These are phyloP conservation scores for Ceratocystis papillata DNA, from an alignment of 2,329 filamentous ascomycete genomes.

Conservation along the genomic window DNA sequence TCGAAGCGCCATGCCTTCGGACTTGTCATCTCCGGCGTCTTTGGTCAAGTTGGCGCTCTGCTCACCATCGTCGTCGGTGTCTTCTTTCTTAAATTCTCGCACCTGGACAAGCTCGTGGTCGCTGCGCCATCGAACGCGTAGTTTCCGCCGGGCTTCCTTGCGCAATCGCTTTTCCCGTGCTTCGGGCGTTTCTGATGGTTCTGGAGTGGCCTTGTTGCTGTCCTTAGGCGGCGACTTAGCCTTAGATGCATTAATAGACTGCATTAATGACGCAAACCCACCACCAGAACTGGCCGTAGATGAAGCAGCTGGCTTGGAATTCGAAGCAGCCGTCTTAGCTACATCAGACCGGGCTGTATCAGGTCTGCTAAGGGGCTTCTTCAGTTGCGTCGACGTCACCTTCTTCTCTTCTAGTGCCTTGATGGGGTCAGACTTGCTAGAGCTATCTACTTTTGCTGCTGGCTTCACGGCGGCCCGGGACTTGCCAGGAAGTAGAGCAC, in stretches of 20 bases:
- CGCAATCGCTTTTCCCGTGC: slow-evolving; percentile 56
- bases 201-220: slow-evolving; percentile 34
- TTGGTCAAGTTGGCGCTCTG: slow-evolving; percentile 57
- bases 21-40: slow-evolving; percentile 61
- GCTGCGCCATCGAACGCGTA: slow-evolving; percentile 61
- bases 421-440: slow-evolving; percentile 25
- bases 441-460: slow-evolving; percentile 29
- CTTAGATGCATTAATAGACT: slow-evolving; percentile 39
- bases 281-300: slow-evolving; percentile 35
- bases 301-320: slow-evolving; percentile 25
- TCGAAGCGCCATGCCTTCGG: slow-evolving; percentile 60
- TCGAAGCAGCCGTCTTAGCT: slow-evolving; percentile 29
- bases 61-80: slow-evolving; percentile 47
- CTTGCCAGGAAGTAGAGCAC: slow-evolving; percentile 39
- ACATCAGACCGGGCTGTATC: slow-evolving; percentile 26
- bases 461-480: slow-evolving; percentile 37
- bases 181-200: slow-evolving; percentile 55
- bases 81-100: slow-evolving; percentile 60
- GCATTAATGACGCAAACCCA: slow-evolving; percentile 45
- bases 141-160: slow-evolving; percentile 59
- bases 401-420: slow-evolving; percentile 25
- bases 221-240: slow-evolving; percentile 39
- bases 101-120: slow-evolving; percentile 56
- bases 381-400: slow-evolving; percentile 24
- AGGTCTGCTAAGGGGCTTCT: slow-evolving; percentile 27